These are phyloP conservation scores for Spinellus fusiger DNA, from an alignment of 192 early-diverging fungal species.

Conservation along the genomic window DNA sequence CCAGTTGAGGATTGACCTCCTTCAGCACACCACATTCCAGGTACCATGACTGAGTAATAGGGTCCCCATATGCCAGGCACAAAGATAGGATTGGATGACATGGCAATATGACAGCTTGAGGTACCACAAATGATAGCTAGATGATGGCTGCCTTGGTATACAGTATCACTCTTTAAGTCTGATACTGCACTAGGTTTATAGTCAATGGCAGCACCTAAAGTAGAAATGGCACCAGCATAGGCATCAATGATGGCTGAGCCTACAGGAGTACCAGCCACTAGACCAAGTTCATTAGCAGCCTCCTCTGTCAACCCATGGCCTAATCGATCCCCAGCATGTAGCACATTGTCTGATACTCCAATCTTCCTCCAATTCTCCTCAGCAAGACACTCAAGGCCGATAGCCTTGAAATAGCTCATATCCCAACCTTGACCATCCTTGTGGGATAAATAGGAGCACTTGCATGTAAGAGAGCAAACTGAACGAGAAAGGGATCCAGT, in stretches of 20 bases:
- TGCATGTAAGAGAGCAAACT: slow-evolving; percentile 62
- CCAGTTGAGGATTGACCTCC: slow-evolving; percentile 75
- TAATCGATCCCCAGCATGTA: slow-evolving; percentile 46
- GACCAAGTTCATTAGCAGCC: slow-evolving; percentile 54
- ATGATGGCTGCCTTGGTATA: slow-evolving; percentile 13
- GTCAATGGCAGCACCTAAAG: slow-evolving; percentile 32
- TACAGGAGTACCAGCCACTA: slow-evolving; percentile 46
- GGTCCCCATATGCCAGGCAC: slow-evolving; percentile 59
- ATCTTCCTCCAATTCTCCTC: slow-evolving; percentile 37
- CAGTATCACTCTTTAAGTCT: background rate
- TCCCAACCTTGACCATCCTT: slow-evolving; percentile 48
- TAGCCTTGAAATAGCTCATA: slow-evolving; percentile 42
- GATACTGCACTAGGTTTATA: background rate
- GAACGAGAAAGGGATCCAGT: slow-evolving; percentile 49
- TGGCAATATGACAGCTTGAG: slow-evolving; percentile 65
- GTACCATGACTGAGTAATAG: slow-evolving; percentile 51
- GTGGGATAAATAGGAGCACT: slow-evolving; percentile 52
- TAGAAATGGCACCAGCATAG: slow-evolving; percentile 62
- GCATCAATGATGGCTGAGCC: slow-evolving; percentile 69
- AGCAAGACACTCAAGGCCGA: slow-evolving; percentile 49
- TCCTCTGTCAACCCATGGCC: slow-evolving; percentile 39
- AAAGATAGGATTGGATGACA: slow-evolving; percentile 44
- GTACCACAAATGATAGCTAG: slow-evolving; percentile 69
- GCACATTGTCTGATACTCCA: slow-evolving; percentile 35
- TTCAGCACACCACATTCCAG: slow-evolving; percentile 53